Evolutionary conservation across 257 asterid species (phyloP).

Genomic region (Fraxinus cuspidata): DNA sequence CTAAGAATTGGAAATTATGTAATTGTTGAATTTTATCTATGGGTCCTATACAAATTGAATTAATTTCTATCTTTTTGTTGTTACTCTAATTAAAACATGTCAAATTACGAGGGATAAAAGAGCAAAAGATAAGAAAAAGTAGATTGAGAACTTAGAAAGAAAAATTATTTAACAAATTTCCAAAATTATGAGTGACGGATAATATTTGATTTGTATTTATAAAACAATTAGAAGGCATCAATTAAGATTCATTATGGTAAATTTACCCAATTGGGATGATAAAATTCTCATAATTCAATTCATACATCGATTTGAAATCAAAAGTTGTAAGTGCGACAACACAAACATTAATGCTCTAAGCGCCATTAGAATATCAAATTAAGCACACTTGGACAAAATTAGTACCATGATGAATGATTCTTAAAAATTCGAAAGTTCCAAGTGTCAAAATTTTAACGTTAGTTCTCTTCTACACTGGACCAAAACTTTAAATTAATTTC

Average conservation of each 20-base stretch:
- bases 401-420: not conserved
- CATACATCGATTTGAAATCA: not conserved
- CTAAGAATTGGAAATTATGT: not conserved
- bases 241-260: not conserved
- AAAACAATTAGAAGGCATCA: not conserved
- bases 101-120: not conserved
- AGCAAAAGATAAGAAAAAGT: not conserved
- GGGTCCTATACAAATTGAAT: not conserved
- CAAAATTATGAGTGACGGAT: not conserved
- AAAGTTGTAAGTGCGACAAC: not conserved
- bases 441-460: not conserved
- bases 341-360: not conserved
- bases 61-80: not conserved
- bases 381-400: too few relatives aligned
- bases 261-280: not conserved
- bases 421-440: not conserved
- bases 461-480: not conserved
- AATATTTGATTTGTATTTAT: not conserved
- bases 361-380: not conserved
- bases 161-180: not conserved
- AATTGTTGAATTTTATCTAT: not conserved
- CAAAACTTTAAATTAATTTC: not conserved
- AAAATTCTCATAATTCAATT: not conserved
- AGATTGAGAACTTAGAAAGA: not conserved
- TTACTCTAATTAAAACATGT: not conserved